A percentile compares a stretch with the other conserved stretches of the same genome.
Conservation (phyloP, 148 eudicot species). For the Hydrangea macrophylla region DNA sequence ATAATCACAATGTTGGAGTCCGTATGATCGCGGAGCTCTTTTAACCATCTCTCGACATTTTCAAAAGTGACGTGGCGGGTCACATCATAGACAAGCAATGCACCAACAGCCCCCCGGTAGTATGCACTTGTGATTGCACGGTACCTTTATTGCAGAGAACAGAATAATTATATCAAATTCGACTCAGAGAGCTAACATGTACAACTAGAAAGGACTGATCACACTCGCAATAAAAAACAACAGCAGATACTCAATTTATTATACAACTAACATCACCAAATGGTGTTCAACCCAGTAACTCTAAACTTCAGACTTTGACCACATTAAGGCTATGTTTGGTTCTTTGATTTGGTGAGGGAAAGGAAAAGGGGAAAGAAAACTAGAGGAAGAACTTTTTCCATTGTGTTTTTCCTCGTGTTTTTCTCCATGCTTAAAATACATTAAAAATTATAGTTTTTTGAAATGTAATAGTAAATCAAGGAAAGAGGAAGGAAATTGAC, state of each 20-base stretch:
- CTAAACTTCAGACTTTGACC: not conserved
- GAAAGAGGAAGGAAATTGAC: no score
- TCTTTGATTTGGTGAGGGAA: no score
- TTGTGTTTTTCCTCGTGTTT: no score
- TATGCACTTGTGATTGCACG: conserved; percentile 59
- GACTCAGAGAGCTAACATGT: not conserved
- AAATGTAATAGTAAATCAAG: no score
- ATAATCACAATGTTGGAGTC: conserved; percentile 45
- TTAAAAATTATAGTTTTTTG: no score
- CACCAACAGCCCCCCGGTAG: conserved; percentile 56
- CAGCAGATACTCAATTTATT: not conserved
- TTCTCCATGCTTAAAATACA: no score
- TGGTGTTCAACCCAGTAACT: not conserved
- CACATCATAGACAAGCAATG: conserved; percentile 45
- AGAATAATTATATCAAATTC: not conserved
- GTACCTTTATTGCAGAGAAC: conserved; percentile 25
- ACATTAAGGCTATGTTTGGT: no score
- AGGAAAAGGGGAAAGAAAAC: no score
- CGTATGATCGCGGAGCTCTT: conserved; percentile 48
- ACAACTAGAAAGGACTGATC: conserved; percentile 3
- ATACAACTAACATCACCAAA: not conserved
- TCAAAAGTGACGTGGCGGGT: conserved; percentile 47
- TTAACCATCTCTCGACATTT: conserved; percentile 52
- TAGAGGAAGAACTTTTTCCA: no score
- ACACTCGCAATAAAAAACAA: not conserved